Percentiles rank a stretch among this genome's conserved stretches.
Conservation (phyloP, 257 asterid species). For the Capsicum rhomboideum region DNA sequence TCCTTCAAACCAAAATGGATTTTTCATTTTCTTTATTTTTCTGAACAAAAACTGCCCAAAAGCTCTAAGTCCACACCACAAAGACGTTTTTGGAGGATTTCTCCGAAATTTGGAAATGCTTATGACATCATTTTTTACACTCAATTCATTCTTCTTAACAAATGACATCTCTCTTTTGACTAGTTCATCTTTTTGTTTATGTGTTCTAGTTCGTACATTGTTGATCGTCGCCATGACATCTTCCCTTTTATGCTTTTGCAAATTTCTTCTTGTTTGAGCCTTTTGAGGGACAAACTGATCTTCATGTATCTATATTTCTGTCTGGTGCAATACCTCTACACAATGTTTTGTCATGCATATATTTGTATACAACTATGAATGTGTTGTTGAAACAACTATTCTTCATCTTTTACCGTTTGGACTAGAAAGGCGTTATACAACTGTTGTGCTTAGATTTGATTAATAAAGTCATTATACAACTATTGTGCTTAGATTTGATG, state of each 20-base stretch:
- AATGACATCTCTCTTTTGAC: background rate
- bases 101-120: background rate
- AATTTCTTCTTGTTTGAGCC: background rate
- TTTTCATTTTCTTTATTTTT: too few species aligned
- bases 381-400: background rate
- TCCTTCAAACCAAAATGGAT: slow-evolving; percentile 4
- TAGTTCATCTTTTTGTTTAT: background rate
- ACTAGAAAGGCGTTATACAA: background rate
- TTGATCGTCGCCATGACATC: background rate
- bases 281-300: background rate
- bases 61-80: background rate
- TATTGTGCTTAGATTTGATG: background rate
- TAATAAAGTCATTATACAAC: background rate
- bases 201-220: background rate
- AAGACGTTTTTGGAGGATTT: background rate
- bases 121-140: background rate
- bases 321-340: background rate
- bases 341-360: background rate
- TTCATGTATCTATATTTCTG: background rate
- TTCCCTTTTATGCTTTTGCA: background rate
- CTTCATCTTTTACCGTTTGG: background rate
- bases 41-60: background rate
- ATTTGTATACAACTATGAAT: background rate
- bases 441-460: background rate
- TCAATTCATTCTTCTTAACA: background rate